These are phyloP conservation scores for Tulasnella sp. DNA, from an alignment of 768 basidiomycete genomes.

Conservation along the genomic window DNA sequence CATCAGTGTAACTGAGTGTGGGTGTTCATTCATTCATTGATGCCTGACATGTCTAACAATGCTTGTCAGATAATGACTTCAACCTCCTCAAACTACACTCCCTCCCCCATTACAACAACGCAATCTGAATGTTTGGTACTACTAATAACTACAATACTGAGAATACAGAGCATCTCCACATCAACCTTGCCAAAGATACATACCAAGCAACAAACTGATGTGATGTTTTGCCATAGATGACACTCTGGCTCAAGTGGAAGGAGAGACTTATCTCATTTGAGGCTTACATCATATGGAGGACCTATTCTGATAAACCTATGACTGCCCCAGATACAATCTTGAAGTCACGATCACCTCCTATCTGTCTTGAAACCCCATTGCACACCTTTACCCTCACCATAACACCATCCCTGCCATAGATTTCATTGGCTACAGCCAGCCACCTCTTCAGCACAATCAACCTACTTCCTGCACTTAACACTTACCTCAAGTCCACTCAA, in stretches of 20 bases:
- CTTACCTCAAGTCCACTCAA: too few species aligned
- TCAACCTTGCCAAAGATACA: slow-evolving; percentile 10
- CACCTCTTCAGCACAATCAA: neutral
- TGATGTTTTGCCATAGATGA: slow-evolving; percentile 1
- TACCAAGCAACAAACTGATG: neutral
- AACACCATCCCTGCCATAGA: neutral
- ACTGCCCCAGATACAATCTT: neutral
- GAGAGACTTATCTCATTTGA: slow-evolving; percentile 1
- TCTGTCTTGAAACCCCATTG: neutral
- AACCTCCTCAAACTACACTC: slow-evolving; percentile 25
- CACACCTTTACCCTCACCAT: neutral
- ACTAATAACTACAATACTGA: slow-evolving; percentile 26
- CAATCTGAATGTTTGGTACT: slow-evolving; percentile 20
- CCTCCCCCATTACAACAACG: slow-evolving; percentile 20
- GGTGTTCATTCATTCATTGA: too few species aligned
- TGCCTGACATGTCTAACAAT: too few species aligned
- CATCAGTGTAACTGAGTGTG: too few species aligned
- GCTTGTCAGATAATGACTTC: slow-evolving; percentile 19
- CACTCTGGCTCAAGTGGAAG: slow-evolving; percentile 3
- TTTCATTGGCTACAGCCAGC: neutral
- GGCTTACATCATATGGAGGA: neutral
- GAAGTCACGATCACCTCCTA: neutral
- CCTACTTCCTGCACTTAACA: neutral
- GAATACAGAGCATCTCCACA: slow-evolving; percentile 22
- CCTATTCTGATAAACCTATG: too few species aligned